A percentile compares a stretch with the other conserved stretches of the same genome.
These are phyloP conservation scores for Aspergillus calidoustus DNA, from an alignment of 2,329 filamentous ascomycete genomes.

Conservation along the genomic window DNA sequence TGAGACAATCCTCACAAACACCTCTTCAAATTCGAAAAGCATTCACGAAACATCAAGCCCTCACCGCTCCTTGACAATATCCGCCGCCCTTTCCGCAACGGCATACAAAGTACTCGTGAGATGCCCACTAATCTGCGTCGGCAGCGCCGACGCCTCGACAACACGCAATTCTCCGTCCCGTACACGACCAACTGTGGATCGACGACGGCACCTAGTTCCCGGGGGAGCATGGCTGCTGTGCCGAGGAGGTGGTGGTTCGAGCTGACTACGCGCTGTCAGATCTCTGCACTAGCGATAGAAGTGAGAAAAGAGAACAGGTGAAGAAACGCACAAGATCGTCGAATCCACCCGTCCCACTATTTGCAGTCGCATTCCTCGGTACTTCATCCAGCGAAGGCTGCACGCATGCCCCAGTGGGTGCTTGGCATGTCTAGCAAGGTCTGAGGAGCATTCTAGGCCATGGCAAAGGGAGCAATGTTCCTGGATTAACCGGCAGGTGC, in stretches of 20 bases:
- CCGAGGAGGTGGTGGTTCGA: slow-evolving; percentile 16
- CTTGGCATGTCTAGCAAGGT: no score
- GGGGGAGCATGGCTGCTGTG: slow-evolving; percentile 15
- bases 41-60: no score
- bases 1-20: no score
- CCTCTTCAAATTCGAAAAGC: no score
- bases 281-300: not conserved
- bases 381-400: not conserved
- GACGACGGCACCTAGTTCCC: slow-evolving; percentile 14
- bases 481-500: slow-evolving; percentile 25
- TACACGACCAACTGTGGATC: slow-evolving; percentile 7
- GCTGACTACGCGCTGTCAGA: not conserved
- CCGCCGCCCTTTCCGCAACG: slow-evolving; percentile 20
- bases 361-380: not conserved
- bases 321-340: not conserved
- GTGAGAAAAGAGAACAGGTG: not conserved
- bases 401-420: not conserved
- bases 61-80: slow-evolving; percentile 11
- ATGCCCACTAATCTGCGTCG: slow-evolving; percentile 22
- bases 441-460: not conserved
- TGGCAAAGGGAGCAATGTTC: slow-evolving; percentile 18
- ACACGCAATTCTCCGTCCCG: slow-evolving; percentile 20
- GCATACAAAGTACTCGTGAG: slow-evolving; percentile 22
- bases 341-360: not conserved
- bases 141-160: slow-evolving; percentile 22